Evolutionary conservation across 2,329 filamentous ascomycete species (phyloP).

Genomic region (Magnaporthiopsis incrustans): DNA sequence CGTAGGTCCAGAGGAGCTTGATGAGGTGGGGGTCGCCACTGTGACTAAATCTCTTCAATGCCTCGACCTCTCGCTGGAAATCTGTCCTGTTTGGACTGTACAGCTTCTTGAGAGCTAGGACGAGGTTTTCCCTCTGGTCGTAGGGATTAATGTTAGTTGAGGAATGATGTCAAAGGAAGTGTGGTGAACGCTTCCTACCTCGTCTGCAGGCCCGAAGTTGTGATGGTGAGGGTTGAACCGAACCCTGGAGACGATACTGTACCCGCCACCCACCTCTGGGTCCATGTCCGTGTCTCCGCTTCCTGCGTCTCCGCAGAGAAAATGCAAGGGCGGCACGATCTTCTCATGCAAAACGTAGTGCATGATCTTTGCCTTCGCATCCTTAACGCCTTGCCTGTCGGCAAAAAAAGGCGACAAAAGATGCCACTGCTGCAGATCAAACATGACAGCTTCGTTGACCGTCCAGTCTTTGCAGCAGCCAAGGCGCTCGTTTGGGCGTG

Average conservation of each 20-base stretch:
- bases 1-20: constrained; percentile 13
- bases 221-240: not conserved
- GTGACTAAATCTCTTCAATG: constrained; percentile 13
- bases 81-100: not conserved
- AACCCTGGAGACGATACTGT: not conserved
- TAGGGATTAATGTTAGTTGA: too few species aligned
- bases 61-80: constrained; percentile 13
- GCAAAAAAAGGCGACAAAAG: not conserved
- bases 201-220: not conserved
- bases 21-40: constrained; percentile 12
- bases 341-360: not conserved
- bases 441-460: not conserved
- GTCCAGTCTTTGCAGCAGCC: not conserved
- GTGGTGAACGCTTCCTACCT: not conserved
- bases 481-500: not conserved
- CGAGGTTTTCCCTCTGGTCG: not conserved
- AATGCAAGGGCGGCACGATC: not conserved
- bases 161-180: not conserved
- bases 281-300: not conserved
- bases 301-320: accelerated
- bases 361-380: not conserved
- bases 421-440: not conserved
- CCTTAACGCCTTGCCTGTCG: too few species aligned
- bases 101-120: not conserved
- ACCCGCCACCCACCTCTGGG: not conserved